Base-by-base conservation (phyloP, 805 yeast species). In the Ogataea zsoltii region DNA sequence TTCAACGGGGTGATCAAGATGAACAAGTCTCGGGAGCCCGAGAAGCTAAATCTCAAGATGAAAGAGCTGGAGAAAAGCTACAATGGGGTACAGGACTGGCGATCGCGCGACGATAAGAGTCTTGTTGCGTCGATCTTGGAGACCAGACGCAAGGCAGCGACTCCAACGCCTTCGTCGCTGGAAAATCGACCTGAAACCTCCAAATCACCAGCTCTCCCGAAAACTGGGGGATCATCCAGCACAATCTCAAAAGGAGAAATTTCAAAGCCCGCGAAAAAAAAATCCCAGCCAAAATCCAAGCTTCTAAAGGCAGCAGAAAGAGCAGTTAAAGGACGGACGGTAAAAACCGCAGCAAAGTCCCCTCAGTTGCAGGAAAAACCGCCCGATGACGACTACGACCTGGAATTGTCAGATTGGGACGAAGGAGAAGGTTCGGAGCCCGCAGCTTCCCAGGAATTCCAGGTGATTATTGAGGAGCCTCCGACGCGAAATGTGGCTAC, bases 1-100 rank as follows among this genome's bases (percentile, higher is more conserved):
- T 56, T 60, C 45, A 50, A 50, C 31, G 64, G 65, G 2, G 46
- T 54, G 11, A 50, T 66, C 23, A 55, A 60, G 33, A 56, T 66
- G 63, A 57, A 47, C 41, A 65, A 65, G 50, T 61, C 69, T 2
- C 49, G 70, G 32, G 63, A 62, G 29, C 63, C 65, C 3, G 50
- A 53, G 5, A 50, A 52, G 33, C 33, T 62, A 5, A 46, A 50
- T 37, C 13, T 25, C 7, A 51, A 51, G 33, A 21, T 59, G 26
- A 23, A 33, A 1, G 44, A 46, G 14, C 30, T 44, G 25, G 41
- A 42, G 21, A n/a, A 25, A 3, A 26, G 38, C 13, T 38, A 43
- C 30, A 15, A 35, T 13, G 45, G 7, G 33, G 42, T 2, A 32
- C 42, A 6, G 31, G 42, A 26, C 18, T 36, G n/a, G 18, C 21